These are phyloP conservation scores for Acacia melanoxylon DNA, from an alignment of 306 rosid species.

Conservation along the genomic window DNA sequence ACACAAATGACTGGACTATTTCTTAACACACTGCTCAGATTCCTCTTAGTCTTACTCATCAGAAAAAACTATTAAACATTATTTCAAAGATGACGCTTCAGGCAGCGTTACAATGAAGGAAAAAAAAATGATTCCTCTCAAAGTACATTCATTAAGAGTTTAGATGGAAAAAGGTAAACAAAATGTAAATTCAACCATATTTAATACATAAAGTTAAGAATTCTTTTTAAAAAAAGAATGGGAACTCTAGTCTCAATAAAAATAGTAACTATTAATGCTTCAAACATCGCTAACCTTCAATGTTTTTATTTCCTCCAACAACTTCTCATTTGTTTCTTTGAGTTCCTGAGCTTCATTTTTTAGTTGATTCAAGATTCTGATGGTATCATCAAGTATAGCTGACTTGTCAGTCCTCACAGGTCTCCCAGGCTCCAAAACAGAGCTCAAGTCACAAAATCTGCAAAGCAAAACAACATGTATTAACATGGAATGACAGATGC, in stretches of 20 bases:
- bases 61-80: not conserved
- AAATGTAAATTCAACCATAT: not conserved
- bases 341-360: slow-evolving; percentile 80
- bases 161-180: slow-evolving; percentile 10
- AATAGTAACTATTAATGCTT: not conserved
- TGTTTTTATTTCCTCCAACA: slow-evolving; percentile 70
- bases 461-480: slow-evolving; percentile 25
- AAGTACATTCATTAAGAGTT: not conserved
- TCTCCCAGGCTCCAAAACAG: slow-evolving; percentile 82
- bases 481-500: slow-evolving; percentile 10
- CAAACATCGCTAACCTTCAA: slow-evolving; percentile 63
- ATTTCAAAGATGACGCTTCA: not conserved
- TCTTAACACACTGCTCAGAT: not conserved
- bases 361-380: slow-evolving; percentile 76
- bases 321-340: slow-evolving; percentile 66
- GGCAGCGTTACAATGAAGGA: not conserved
- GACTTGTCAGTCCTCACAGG: slow-evolving; percentile 73
- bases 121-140: not conserved
- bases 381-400: slow-evolving; percentile 82
- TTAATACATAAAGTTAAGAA: not conserved
- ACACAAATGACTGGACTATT: not conserved
- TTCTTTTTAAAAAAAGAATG: not conserved
- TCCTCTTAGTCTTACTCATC: not conserved
- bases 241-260: not conserved
- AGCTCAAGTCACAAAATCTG: slow-evolving; percentile 49